Percentiles rank a stretch among this genome's conserved stretches.
Evolutionary conservation across 768 basidiomycete genomes (phyloP).

Genomic region (Royoungia palumana): DNA sequence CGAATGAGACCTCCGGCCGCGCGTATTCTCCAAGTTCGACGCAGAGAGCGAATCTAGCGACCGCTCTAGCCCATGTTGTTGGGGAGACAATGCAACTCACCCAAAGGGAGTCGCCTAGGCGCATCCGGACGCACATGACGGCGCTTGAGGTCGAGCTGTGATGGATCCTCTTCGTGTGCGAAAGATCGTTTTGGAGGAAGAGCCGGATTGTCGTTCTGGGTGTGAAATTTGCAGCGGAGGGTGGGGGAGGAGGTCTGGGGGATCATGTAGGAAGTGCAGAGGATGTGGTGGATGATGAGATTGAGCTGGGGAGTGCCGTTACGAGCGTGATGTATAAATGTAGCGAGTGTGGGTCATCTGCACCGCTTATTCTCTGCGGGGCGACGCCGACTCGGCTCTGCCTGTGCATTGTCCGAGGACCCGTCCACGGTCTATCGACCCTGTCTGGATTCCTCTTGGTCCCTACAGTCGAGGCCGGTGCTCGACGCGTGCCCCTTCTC

Average conservation of each 20-base stretch:
- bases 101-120: conserved; percentile 19
- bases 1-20: not conserved
- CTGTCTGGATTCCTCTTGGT: too few species aligned
- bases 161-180: conserved; percentile 16
- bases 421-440: not conserved
- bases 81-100: conserved; percentile 18
- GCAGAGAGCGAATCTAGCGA: conserved; percentile 27
- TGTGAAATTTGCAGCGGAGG: conserved; percentile 2
- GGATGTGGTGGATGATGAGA: conserved; percentile 7
- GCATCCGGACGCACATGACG: conserved; percentile 14
- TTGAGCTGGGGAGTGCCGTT: conserved; percentile 7
- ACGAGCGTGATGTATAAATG: conserved; percentile 25
- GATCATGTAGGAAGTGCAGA: conserved; percentile 18
- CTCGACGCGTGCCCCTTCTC: conserved; percentile 10
- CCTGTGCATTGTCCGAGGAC: conserved; percentile 3
- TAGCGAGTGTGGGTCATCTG: conserved; percentile 18
- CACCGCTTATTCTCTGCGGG: conserved; percentile 26
- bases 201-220: conserved; percentile 11
- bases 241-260: conserved; percentile 9
- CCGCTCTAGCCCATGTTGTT: not conserved
- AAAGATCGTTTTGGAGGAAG: conserved; percentile 21
- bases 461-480: too few species aligned
- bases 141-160: conserved; percentile 18
- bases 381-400: conserved; percentile 5
- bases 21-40: conserved; percentile 21